phyloP scores from a whole-genome alignment of 257 asterid genomes.

The Apocynum venetum region DNA sequence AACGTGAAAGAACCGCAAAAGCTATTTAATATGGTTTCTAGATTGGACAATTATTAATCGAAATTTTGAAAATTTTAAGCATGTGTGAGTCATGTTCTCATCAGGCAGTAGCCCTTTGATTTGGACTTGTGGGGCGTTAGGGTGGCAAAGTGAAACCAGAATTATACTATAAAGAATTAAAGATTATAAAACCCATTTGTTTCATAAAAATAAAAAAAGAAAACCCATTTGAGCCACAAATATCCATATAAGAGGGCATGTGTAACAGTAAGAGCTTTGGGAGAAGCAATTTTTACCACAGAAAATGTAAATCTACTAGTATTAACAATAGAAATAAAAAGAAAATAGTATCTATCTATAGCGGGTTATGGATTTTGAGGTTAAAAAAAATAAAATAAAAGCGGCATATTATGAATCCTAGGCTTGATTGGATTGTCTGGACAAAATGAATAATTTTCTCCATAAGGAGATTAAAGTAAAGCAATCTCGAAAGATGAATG shows the following conservation, averaged over 20 bases:
- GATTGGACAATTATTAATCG: background rate
- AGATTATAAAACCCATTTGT: no score
- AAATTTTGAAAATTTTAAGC: constrained; percentile 1
- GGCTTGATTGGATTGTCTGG: constrained; percentile 21
- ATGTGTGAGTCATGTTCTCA: constrained; percentile 22
- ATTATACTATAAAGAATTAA: background rate
- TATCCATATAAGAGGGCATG: no score
- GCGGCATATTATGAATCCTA: constrained; percentile 2
- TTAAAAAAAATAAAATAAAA: no score
- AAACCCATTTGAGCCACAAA: no score
- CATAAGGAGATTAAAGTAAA: constrained; percentile 4
- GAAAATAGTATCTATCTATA: no score
- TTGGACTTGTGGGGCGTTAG: constrained; percentile 30
- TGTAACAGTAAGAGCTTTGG: no score
- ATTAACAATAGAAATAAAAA: no score
- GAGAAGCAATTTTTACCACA: no score
- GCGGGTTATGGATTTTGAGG: no score
- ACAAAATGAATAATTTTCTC: constrained; percentile 25
- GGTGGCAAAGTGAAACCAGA: constrained; percentile 15
- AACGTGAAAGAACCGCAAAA: background rate
- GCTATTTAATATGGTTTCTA: background rate
- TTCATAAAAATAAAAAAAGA: no score
- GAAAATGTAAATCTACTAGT: no score
- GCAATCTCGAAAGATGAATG: constrained; percentile 24
- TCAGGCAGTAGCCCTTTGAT: constrained; percentile 13